These are phyloP conservation scores for Zygoascus hellenicus DNA, from an alignment of 1,139 yeast species.

Conservation along the genomic window DNA sequence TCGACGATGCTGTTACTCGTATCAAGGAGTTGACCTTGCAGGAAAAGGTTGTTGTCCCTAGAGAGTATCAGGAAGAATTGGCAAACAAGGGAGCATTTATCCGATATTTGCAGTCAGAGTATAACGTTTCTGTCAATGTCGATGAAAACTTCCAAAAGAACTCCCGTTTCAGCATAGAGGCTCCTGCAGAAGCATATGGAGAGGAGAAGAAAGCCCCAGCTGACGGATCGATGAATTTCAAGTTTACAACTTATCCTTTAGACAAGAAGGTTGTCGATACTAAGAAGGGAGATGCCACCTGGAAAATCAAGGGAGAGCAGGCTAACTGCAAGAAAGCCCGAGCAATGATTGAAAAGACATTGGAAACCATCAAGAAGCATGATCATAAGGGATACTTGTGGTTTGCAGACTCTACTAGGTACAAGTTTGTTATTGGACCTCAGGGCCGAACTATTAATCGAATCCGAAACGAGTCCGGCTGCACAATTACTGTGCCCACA, in stretches of 20 bases:
- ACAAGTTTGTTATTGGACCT: constrained; percentile 67
- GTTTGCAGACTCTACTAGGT: constrained; percentile 41
- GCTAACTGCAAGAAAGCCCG: constrained; percentile 33
- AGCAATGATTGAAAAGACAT: constrained; percentile 31
- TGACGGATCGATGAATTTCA: constrained; percentile 21
- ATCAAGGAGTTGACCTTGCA: constrained; percentile 35
- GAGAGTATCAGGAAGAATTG: constrained; percentile 51
- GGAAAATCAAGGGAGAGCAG: constrained; percentile 38
- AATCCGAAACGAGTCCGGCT: constrained; percentile 54
- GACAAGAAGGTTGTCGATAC: constrained; percentile 15
- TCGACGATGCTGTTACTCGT: constrained; percentile 33
- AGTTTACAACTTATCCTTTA: constrained; percentile 28
- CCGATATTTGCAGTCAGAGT: constrained; percentile 50
- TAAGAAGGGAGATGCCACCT: constrained; percentile 32
- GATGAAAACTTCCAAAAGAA: constrained; percentile 14
- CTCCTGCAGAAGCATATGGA: constrained; percentile 49
- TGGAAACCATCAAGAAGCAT: constrained; percentile 33
- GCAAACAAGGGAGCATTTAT: constrained; percentile 65
- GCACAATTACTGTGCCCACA: constrained; percentile 63
- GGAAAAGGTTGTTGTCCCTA: constrained; percentile 52
- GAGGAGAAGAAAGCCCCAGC: constrained; percentile 19
- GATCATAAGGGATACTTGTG: constrained; percentile 46
- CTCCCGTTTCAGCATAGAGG: constrained; percentile 18
- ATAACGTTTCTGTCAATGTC: constrained; percentile 50
- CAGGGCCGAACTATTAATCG: constrained; percentile 63